Base-by-base conservation (phyloP, 2,329 filamentous ascomycete genomes). In the Cercospora canescens region DNA sequence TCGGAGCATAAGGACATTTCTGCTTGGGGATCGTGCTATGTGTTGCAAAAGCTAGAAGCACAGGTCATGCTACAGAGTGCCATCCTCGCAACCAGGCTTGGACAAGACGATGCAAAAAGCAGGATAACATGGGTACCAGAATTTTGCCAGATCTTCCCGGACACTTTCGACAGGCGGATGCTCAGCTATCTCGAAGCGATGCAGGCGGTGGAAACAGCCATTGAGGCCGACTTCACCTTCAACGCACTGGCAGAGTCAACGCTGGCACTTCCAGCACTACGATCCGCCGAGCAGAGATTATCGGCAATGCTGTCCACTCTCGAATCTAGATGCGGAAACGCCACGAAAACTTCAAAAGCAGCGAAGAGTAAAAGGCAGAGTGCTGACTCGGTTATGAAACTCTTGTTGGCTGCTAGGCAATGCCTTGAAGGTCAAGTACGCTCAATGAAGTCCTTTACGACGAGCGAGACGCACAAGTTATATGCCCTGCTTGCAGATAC, bases 261-360 rank as follows among this genome's bases (percentile, higher is more conserved):
- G 0, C 89, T 97, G 28, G 96, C 93, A 0, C 90, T 94, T 66
- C 93, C 94, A 1, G 89, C 92, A 0, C 83, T 94, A 3, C 68
- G 64, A 14, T 14, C 34, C 12, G 4, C 52, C 6, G 54, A 62
- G 5, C 12, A 52, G 55, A 64, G 39, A 41, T 57, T 45, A 21
- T 60, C 62, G 12, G n/a, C 48, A 4, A 21, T 54, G 35, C 14
- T 18, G n/a, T 26, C 39, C 18, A 32, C 45, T 28, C 18, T n/a
- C 12, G 35, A 60, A 34, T n/a, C 59, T 9, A 37, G 37, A 4
- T 12, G 37, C 12, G 66, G 50, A 26, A 54, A 55, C 8, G 26
- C 21, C 18, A 14, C 34, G n/a, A 69, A 67, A 21, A 28, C 24
- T 26, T n/a, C 37, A 16, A 63, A 54, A 37, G 12, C 52, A 8